A percentile compares a stretch with the other conserved stretches of the same genome.
Conservation (phyloP, 1,139 yeast species). For the Barnettozyma hawaiiensis region DNA sequence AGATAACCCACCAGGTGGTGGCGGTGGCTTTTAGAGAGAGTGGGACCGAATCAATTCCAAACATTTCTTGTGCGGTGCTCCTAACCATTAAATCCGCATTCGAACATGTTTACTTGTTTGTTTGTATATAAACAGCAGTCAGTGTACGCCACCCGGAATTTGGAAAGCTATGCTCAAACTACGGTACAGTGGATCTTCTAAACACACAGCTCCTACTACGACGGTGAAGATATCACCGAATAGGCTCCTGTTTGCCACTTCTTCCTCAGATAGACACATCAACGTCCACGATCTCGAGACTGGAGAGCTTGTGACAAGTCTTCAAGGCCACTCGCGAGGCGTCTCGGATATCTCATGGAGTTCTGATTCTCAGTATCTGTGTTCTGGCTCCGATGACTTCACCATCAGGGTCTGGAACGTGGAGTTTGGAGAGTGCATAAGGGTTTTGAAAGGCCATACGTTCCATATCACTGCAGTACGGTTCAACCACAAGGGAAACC, state of each 20-base stretch:
- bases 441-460: constrained; percentile 72
- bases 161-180: constrained; percentile 10
- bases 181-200: constrained; percentile 10
- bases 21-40: no score
- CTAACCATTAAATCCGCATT: no score
- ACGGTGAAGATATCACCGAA: constrained; percentile 61
- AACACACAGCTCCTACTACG: constrained; percentile 27
- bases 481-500: constrained; percentile 70
- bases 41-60: no score
- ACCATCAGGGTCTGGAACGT: constrained; percentile 74
- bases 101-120: no score
- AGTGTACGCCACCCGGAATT: no score
- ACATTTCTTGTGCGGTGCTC: no score
- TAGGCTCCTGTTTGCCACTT: constrained; percentile 55
- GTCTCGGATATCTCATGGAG: constrained; percentile 70
- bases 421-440: constrained; percentile 44
- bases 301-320: constrained; percentile 32
- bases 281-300: constrained; percentile 36
- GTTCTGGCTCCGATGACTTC: constrained; percentile 84
- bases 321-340: constrained; percentile 63
- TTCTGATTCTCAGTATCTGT: constrained; percentile 67
- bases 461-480: constrained; percentile 73
- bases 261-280: constrained; percentile 41
- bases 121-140: no score
- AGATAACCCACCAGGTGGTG: no score